A percentile compares a stretch with the other conserved stretches of the same genome.
Conservation (phyloP, 2,329 filamentous ascomycete genomes). For the Juglanconis sp. region DNA sequence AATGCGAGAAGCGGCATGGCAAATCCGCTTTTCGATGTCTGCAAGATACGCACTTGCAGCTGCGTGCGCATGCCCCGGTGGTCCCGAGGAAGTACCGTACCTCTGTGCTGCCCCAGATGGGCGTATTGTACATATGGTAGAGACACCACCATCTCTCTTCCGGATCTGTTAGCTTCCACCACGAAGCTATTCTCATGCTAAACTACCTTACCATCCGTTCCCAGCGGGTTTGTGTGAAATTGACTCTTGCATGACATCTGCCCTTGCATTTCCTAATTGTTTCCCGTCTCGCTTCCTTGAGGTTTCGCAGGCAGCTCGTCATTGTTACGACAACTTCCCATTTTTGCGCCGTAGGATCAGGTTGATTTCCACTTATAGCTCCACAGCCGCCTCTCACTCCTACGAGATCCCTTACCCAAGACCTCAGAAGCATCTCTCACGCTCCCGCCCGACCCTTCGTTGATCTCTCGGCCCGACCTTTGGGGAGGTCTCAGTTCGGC, state of each 20-base stretch:
- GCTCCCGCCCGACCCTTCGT: background rate
- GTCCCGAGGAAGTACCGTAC: no score
- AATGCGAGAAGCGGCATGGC: background rate
- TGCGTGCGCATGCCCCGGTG: background rate
- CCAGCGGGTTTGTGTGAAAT: no score
- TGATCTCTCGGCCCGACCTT: no score
- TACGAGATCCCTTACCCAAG: no score
- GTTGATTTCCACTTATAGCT: no score
- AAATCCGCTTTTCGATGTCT: background rate
- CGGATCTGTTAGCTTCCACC: background rate
- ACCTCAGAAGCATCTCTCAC: background rate
- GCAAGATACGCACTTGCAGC: background rate
- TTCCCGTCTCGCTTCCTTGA: background rate
- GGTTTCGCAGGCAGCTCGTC: no score
- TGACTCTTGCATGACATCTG: background rate
- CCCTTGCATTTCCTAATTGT: constrained; percentile 6
- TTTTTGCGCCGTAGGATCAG: no score
- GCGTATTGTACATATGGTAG: background rate
- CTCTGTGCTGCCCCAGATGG: no score
- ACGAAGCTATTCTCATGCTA: background rate
- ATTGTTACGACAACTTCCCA: no score
- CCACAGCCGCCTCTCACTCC: no score
- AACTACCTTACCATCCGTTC: no score
- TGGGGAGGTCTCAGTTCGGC: no score
- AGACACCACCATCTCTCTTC: background rate